These are phyloP conservation scores for Dryadomyces quercivorus DNA, from an alignment of 2,329 filamentous ascomycete species.

Conservation along the genomic window DNA sequence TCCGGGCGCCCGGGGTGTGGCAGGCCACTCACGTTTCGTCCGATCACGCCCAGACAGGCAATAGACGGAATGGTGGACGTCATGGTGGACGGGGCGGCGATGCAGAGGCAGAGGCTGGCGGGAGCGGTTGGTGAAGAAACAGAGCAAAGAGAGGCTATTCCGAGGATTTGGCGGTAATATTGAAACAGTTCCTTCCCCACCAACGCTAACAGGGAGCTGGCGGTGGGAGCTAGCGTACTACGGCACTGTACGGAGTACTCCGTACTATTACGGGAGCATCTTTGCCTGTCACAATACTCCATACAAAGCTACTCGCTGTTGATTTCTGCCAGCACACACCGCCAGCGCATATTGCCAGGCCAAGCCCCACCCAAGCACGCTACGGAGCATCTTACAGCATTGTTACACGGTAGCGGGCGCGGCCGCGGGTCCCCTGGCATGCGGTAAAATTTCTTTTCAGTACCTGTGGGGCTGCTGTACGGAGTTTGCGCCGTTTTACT, in stretches of 20 bases:
- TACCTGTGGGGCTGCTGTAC: background rate
- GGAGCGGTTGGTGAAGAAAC: background rate
- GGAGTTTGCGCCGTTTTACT: background rate
- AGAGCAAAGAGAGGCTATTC: background rate
- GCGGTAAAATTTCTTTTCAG: background rate
- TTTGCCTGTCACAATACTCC: too few relatives aligned
- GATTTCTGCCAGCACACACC: too few relatives aligned
- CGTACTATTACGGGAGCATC: too few relatives aligned
- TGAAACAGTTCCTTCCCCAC: too few relatives aligned
- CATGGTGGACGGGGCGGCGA: constrained; percentile 24
- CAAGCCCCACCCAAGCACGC: background rate
- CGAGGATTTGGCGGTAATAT: too few relatives aligned
- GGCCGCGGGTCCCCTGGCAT: background rate
- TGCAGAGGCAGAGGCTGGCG: background rate
- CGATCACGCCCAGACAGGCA: constrained; percentile 87
- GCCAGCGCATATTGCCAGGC: background rate
- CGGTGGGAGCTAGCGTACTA: too few relatives aligned
- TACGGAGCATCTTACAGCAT: too few relatives aligned
- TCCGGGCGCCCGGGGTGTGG: too few relatives aligned
- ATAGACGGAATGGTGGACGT: constrained; percentile 62
- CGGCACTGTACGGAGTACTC: too few relatives aligned
- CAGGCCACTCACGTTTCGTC: constrained; percentile 59
- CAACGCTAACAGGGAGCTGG: too few relatives aligned
- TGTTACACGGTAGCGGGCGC: background rate
- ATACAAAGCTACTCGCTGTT: too few relatives aligned